Conservation (phyloP, 306 rosid species). For the Quillaja saponaria region DNA sequence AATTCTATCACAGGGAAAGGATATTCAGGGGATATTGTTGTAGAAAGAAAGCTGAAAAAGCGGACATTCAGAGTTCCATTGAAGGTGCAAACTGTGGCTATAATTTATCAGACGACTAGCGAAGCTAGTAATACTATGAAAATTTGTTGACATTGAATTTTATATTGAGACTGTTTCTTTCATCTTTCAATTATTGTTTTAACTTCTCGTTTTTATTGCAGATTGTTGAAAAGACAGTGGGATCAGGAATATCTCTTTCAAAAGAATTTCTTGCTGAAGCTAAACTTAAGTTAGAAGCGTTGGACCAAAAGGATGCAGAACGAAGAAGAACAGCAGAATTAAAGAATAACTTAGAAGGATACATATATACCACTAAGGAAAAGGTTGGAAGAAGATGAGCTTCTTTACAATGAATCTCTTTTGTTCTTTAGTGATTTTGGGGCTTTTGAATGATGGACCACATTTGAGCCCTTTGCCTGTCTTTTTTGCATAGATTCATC, state of each 20-base stretch:
- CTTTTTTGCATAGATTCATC: constrained; percentile 5
- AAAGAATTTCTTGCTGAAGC: constrained; percentile 79
- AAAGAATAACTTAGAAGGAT: constrained; percentile 89
- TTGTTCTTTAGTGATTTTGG: constrained; percentile 2
- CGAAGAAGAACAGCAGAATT: constrained; percentile 89
- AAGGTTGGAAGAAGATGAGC: constrained; percentile 58
- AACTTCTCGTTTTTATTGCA: constrained; percentile 26
- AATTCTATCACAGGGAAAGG: constrained; percentile 53
- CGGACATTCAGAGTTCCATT: constrained; percentile 82
- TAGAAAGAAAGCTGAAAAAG: constrained; percentile 80
- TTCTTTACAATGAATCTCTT: constrained; percentile 13
- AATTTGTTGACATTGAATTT: constrained; percentile 2
- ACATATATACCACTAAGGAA: constrained; percentile 84
- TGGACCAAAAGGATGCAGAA: constrained; percentile 88
- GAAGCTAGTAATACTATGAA: constrained; percentile 7
- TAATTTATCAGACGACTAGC: constrained; percentile 4
- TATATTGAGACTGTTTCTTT: constrained; percentile 7
- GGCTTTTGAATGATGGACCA: constrained; percentile 18
- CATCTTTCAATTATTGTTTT: constrained; percentile 12
- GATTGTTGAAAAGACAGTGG: constrained; percentile 72
- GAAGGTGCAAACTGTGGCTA: constrained; percentile 55
- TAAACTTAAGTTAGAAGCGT: constrained; percentile 65
- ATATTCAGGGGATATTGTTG: constrained; percentile 46
- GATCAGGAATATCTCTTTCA: constrained; percentile 64
- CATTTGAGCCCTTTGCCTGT: background rate